Evolutionary conservation across 495 filamentous ascomycete genomes (phyloP).

Genomic region (Cenococcum geophilum): DNA sequence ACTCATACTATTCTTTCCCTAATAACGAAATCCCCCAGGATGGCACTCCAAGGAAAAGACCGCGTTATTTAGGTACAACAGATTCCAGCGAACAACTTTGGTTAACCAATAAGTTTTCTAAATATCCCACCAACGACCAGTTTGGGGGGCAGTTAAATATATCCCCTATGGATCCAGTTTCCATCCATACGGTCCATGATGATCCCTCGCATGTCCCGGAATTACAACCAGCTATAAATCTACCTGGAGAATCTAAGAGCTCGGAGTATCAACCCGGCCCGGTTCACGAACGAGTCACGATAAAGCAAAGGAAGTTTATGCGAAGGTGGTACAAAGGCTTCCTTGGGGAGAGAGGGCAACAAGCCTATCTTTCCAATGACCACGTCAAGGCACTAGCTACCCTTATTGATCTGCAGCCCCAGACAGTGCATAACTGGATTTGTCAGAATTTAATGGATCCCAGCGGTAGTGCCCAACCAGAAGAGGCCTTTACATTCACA

Average conservation of each 20-base stretch:
- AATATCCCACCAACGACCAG: too few species aligned
- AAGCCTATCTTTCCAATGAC: conserved; percentile 9
- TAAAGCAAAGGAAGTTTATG: conserved; percentile 18
- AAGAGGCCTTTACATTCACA: not conserved
- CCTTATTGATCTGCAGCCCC: not conserved
- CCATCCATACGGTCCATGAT: not conserved
- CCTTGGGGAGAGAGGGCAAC: not conserved
- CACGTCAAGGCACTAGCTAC: conserved; percentile 18
- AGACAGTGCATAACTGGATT: conserved; percentile 18
- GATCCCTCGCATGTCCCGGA: not conserved
- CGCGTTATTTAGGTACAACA: too few species aligned
- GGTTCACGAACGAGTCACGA: not conserved
- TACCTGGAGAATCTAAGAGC: not conserved
- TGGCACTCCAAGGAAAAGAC: not conserved
- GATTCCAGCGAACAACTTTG: too few species aligned
- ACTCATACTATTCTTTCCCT: too few species aligned
- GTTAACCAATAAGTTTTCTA: too few species aligned
- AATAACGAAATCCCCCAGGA: too few species aligned
- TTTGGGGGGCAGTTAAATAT: too few species aligned
- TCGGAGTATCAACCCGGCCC: not conserved
- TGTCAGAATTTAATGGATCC: conserved; percentile 8
- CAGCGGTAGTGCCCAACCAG: not conserved
- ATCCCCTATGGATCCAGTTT: not conserved
- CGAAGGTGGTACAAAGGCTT: conserved; percentile 13
- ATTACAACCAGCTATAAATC: not conserved